Base-by-base conservation (phyloP, 2,329 filamentous ascomycete species). In the Pseudogymnoascus sp. region DNA sequence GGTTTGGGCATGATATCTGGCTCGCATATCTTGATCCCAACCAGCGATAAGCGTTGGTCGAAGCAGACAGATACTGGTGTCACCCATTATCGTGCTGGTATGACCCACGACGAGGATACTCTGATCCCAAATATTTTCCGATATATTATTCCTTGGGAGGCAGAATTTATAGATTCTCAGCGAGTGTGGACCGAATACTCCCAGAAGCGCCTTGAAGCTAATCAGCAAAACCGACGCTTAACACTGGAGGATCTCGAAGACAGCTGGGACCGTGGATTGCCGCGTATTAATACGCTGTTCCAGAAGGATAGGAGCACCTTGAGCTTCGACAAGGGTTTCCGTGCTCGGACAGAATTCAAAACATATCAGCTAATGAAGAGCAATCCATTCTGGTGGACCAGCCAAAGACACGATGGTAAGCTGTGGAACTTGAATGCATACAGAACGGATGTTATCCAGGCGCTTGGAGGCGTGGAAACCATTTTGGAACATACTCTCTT, bases 351-450 rank as follows among this genome's bases (percentile, higher is more conserved):
- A 9, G 94, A 99, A 74, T 99, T 99, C 81, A 99, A 99, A 81
- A 87, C 94, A 31, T 99, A 97, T 73, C 93, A 97, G 74, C 81
- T 97, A 64, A 97, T 99, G 93, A 97, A 96, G 84, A 95, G 89
- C 77, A 97, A 97, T 73, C 94, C 94, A 0, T 97, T 97, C 81
- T 97, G 92, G 92, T 99, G 94, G 94, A 99, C 94, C 3, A 96
- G 90, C 70, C 93, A 97, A 75, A 83, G 94, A 39, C 95, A 99
- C 71, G 94, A 99, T 70, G 94, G 94, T 72, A 97, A 97, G 72
- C 76, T 99, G 4, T 99, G 94, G 94, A 97, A 97, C 66, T 75
- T 99, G 61, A 97, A 97, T 67, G 90, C 91, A 1, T 97, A 97
- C 76, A 82, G 94, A 65, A 97, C 94, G 5, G 94, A 99, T 78